Evolutionary conservation across 768 basidiomycete species (phyloP).

Genomic region (Cystofilobasidium macerans): DNA sequence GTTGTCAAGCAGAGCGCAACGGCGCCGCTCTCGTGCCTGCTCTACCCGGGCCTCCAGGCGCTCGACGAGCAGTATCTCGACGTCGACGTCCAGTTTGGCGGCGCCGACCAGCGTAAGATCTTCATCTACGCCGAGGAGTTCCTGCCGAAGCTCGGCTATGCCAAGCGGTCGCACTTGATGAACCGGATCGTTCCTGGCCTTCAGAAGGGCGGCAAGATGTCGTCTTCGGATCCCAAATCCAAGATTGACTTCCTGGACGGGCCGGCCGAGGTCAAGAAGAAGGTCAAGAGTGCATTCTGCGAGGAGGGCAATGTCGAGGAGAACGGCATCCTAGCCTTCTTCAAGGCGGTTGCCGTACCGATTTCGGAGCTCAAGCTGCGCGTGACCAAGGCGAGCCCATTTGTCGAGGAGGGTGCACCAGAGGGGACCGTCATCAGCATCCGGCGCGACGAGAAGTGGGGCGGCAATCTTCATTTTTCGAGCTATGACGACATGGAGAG

Average conservation of each 20-base stretch:
- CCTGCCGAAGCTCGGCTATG: slow-evolving; percentile 84
- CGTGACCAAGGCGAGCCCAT: slow-evolving; percentile 42
- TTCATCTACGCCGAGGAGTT: slow-evolving; percentile 96
- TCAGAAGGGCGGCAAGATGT: slow-evolving; percentile 85
- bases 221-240: slow-evolving; percentile 89
- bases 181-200: slow-evolving; percentile 94
- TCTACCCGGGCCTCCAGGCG: slow-evolving; percentile 94
- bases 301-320: slow-evolving; percentile 80
- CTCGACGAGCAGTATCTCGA: slow-evolving; percentile 94
- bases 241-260: slow-evolving; percentile 96
- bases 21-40: slow-evolving; percentile 74
- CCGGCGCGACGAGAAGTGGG: slow-evolving; percentile 63
- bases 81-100: slow-evolving; percentile 95
- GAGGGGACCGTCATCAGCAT: slow-evolving; percentile 73
- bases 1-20: slow-evolving; percentile 96
- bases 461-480: slow-evolving; percentile 54
- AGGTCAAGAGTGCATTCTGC: slow-evolving; percentile 85
- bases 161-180: slow-evolving; percentile 94
- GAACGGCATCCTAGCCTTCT: slow-evolving; percentile 80
- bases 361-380: slow-evolving; percentile 58
- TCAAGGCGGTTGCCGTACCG: slow-evolving; percentile 76
- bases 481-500: slow-evolving; percentile 55
- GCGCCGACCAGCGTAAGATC: slow-evolving; percentile 97
- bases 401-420: slow-evolving; percentile 59
- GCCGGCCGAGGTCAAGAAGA: slow-evolving; percentile 69